Base-by-base conservation (phyloP, 2,329 filamentous ascomycete genomes). In the Cercospora zeina region DNA sequence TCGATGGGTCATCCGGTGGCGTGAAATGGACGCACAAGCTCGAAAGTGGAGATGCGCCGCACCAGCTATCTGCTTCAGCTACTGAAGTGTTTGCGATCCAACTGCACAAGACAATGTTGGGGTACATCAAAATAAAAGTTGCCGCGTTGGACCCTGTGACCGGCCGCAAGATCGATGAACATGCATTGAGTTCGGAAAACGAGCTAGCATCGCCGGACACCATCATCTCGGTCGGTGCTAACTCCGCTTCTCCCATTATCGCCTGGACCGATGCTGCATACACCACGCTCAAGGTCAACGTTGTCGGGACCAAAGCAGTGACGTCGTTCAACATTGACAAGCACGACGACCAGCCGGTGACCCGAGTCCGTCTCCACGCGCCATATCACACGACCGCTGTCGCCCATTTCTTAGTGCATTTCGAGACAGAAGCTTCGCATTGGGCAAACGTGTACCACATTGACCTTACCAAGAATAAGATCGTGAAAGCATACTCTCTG, bases 401-500 rank as follows among this genome's bases (percentile, higher is more conserved):
- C 50, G 82, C 91, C 37, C 91, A 96, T 78, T 96, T 97, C 78
- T 79, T 97, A 33, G 89, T 96, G 4, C 90, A 96, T 69, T 91
- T 86, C 69, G 83, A 87, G 69, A 90, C 90, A 0, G 81, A 81
- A 36, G 80, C 80, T 2, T 86, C 86, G 16, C 90, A 93, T 72
- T 91, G 89, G 80, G 93, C 89, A 2, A 89, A 96, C 65, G 88
- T 97, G 31, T 97, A 89, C 72, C 91, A 96, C 70, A 83, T 96
- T 62, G 85, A 96, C 68, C 76, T 90, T 56, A 88, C 88, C 77
- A 87, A 82, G 62, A 84, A 82, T 58, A 83, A 82, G 16, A 83
- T 93, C 30, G 83, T 82, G n/a, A 91, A 90, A 74, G 89, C 89
- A 0, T 96, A 96, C 74, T 86, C 88, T 30, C 81, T 97, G 11